Conservation (phyloP, 345 rosid genomes). For the Arabidopsis arenosa region DNA sequence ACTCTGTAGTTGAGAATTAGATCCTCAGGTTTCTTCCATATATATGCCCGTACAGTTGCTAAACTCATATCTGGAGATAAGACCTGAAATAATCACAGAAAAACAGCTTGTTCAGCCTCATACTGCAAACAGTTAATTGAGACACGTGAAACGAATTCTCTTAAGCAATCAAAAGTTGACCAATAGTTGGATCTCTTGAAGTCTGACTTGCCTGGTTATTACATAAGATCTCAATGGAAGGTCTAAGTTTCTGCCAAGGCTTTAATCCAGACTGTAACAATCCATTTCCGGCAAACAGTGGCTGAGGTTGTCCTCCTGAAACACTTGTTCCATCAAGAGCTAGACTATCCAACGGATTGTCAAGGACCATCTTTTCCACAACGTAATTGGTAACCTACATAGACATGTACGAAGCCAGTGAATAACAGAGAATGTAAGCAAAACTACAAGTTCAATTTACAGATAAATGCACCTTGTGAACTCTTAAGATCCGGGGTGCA, state of each 20-base stretch:
- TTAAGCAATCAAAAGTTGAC: not conserved
- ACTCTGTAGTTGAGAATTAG: constrained; percentile 89
- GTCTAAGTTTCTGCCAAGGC: constrained; percentile 81
- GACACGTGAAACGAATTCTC: constrained; percentile 4
- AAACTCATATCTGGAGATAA: constrained; percentile 96
- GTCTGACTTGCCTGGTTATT: constrained; percentile 84
- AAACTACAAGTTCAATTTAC: not conserved
- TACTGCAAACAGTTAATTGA: not conserved
- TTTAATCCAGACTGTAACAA: constrained; percentile 68
- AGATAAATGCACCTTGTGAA: constrained; percentile 73
- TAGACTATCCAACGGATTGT: constrained; percentile 70
- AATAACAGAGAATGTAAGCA: constrained; percentile 25
- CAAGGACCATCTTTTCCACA: constrained; percentile 86
- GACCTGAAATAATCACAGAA: constrained; percentile 58
- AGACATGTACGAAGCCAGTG: constrained; percentile 33
- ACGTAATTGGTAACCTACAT: constrained; percentile 94
- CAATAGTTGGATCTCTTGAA: constrained; percentile 16
- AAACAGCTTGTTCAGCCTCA: constrained; percentile 27
- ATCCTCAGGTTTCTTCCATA: constrained; percentile 99
- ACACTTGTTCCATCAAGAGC: constrained; percentile 63
- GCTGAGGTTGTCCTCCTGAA: constrained; percentile 69
- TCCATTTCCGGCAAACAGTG: constrained; percentile 69
- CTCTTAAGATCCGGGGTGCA: constrained; percentile 98
- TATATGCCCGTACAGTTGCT: constrained; percentile 87
- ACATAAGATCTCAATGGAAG: constrained; percentile 91